These are phyloP conservation scores for Chalciporus sp. DNA, from an alignment of 1,284 basidiomycete genomes.

Conservation along the genomic window DNA sequence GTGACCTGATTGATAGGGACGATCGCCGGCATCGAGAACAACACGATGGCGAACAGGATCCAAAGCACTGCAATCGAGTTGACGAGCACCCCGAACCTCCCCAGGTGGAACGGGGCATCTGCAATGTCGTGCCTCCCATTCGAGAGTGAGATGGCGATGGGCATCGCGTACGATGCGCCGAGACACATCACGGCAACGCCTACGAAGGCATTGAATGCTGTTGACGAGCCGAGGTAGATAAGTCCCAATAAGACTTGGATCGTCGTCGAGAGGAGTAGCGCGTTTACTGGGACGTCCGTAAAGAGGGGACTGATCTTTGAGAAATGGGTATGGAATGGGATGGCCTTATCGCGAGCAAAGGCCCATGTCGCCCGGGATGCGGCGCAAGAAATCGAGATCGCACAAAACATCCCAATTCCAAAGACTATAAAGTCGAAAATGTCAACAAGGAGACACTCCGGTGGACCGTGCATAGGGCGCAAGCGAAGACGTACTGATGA, in stretches of 20 bases:
- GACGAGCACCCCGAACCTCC: slow-evolving; percentile 40
- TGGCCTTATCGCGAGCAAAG: slow-evolving; percentile 70
- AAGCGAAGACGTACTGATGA: slow-evolving; percentile 41
- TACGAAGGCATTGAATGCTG: slow-evolving; percentile 59
- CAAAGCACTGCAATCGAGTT: slow-evolving; percentile 52
- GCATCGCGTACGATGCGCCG: slow-evolving; percentile 54
- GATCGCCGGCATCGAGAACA: slow-evolving; percentile 61
- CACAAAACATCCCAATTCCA: slow-evolving; percentile 56
- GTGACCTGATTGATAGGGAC: slow-evolving; percentile 47
- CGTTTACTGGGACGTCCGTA: slow-evolving; percentile 53
- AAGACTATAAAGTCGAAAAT: slow-evolving; percentile 41
- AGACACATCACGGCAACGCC: slow-evolving; percentile 59
- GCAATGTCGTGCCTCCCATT: slow-evolving; percentile 41
- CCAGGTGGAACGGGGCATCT: slow-evolving; percentile 49
- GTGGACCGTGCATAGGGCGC: slow-evolving; percentile 11
- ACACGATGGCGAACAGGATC: slow-evolving; percentile 52
- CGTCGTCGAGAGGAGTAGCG: slow-evolving; percentile 57
- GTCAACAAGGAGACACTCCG: neutral
- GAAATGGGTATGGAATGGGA: slow-evolving; percentile 59
- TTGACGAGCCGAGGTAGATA: slow-evolving; percentile 53
- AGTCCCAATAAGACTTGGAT: slow-evolving; percentile 60
- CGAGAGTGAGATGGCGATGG: slow-evolving; percentile 48
- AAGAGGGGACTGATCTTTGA: slow-evolving; percentile 45
- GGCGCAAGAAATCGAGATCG: slow-evolving; percentile 63
- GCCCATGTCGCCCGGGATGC: slow-evolving; percentile 70